Percentiles rank a stretch among this genome's conserved stretches.
Conservation (phyloP, 805 yeast genomes). For the Kazachstania kunashirensis region DNA sequence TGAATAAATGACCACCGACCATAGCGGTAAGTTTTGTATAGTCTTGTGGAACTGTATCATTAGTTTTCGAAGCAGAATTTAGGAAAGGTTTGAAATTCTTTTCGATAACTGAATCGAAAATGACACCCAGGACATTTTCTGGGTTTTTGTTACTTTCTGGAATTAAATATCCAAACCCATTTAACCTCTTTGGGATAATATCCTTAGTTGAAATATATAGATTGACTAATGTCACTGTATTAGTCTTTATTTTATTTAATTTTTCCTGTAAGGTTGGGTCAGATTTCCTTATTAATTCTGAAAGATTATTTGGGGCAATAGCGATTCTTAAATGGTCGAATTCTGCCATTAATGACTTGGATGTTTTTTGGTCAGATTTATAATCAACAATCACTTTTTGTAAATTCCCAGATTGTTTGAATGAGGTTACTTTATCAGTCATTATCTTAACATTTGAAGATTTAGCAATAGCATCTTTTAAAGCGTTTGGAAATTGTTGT, state of each 20-base stretch:
- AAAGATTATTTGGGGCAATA: constrained; percentile 36
- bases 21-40: constrained; percentile 75
- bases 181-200: constrained; percentile 31
- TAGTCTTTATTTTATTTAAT: constrained; percentile 25
- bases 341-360: constrained; percentile 1
- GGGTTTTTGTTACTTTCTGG: constrained; percentile 45
- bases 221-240: constrained; percentile 59
- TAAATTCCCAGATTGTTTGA: not conserved
- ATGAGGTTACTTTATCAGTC: constrained; percentile 6
- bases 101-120: constrained; percentile 82
- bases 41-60: constrained; percentile 4
- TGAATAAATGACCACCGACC: constrained; percentile 75
- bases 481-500: constrained; percentile 39
- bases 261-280: constrained; percentile 12
- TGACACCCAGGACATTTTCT: constrained; percentile 67
- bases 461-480: constrained; percentile 32
- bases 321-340: constrained; percentile 57
- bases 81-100: constrained; percentile 34
- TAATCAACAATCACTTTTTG: not conserved
- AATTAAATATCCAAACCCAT: constrained; percentile 84
- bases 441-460: constrained; percentile 29
- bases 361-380: not conserved
- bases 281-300: constrained; percentile 24
- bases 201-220: constrained; percentile 43
- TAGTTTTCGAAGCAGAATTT: constrained; percentile 14